phyloP scores from a whole-genome alignment of 2,329 filamentous ascomycete genomes.

The Stagonosporopsis tanaceti region DNA sequence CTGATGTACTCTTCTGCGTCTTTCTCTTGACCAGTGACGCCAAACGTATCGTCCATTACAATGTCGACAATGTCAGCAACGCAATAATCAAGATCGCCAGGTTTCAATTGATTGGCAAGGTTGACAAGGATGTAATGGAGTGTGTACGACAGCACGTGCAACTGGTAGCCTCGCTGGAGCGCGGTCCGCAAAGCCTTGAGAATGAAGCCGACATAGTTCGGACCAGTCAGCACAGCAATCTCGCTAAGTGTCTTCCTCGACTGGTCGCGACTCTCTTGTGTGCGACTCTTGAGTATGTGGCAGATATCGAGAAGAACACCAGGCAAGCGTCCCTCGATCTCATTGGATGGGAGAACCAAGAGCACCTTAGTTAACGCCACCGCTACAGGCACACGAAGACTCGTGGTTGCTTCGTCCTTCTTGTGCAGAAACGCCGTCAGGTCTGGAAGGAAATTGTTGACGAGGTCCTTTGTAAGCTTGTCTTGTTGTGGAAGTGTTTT shows the following conservation, averaged over 20 bases:
- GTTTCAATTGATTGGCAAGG: slow-evolving; percentile 73
- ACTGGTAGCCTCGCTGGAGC: slow-evolving; percentile 84
- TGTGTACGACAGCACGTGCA: slow-evolving; percentile 94
- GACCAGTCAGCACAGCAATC: slow-evolving; percentile 81
- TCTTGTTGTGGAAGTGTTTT: slow-evolving; percentile 70
- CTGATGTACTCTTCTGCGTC: slow-evolving; percentile 95
- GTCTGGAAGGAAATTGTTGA: slow-evolving; percentile 77
- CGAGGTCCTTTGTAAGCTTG: slow-evolving; percentile 76
- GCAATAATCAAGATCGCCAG: slow-evolving; percentile 91
- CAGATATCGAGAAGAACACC: slow-evolving; percentile 90
- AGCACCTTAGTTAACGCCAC: slow-evolving; percentile 89
- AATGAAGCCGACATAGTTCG: slow-evolving; percentile 88
- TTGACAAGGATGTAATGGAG: slow-evolving; percentile 88
- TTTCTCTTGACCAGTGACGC: slow-evolving; percentile 90
- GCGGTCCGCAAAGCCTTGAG: slow-evolving; percentile 87
- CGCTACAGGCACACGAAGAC: slow-evolving; percentile 87
- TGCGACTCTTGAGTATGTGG: slow-evolving; percentile 88
- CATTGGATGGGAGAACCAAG: slow-evolving; percentile 75
- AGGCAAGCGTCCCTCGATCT: slow-evolving; percentile 78
- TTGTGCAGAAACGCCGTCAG: slow-evolving; percentile 87
- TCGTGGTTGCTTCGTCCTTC: slow-evolving; percentile 94
- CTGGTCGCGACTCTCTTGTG: slow-evolving; percentile 88
- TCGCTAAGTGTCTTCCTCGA: slow-evolving; percentile 86
- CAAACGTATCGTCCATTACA: slow-evolving; percentile 98
- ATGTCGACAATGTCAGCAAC: slow-evolving; percentile 78